phyloP scores from a whole-genome alignment of 192 early-diverging fungal genomes.

The Funneliformis mosseae region DNA sequence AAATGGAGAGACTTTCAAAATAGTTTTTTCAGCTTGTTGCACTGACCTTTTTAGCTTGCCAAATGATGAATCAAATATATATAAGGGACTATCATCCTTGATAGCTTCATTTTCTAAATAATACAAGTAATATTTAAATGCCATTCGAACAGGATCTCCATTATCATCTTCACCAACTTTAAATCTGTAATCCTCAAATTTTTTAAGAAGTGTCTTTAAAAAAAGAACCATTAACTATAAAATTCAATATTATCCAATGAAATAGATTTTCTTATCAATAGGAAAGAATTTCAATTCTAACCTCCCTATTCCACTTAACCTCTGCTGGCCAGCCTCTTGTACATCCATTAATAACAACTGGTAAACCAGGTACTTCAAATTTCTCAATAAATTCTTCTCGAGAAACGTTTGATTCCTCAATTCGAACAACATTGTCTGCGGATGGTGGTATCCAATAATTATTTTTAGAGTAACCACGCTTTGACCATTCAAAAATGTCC shows the following conservation, averaged over 20 bases:
- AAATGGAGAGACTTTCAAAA: too few species aligned
- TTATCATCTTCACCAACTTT: constrained; percentile 83
- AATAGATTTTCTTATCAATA: background rate
- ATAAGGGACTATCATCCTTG: constrained; percentile 74
- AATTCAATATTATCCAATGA: background rate
- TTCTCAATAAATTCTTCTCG: constrained; percentile 59
- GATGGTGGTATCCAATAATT: constrained; percentile 55
- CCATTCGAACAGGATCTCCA: constrained; percentile 65
- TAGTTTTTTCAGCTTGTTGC: background rate
- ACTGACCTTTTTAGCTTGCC: constrained; percentile 43
- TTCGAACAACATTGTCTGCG: constrained; percentile 55
- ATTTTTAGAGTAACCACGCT: constrained; percentile 48
- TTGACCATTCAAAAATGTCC: constrained; percentile 63
- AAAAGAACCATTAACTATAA: background rate
- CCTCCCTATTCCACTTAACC: constrained; percentile 59
- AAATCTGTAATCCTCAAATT: constrained; percentile 67
- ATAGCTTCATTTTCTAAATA: constrained; percentile 52
- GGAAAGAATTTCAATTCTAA: constrained; percentile 24
- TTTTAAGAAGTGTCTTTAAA: constrained; percentile 46
- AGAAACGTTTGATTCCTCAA: constrained; percentile 55
- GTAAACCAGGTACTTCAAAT: constrained; percentile 56
- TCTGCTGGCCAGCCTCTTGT: constrained; percentile 60
- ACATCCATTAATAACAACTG: constrained; percentile 64
- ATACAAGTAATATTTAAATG: constrained; percentile 62
- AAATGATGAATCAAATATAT: constrained; percentile 80